Evolutionary conservation across 352 stramenopile species (phyloP), one percentile per base, ranked within the genome.

Genomic region (Saprolegnia parasitica): DNA sequence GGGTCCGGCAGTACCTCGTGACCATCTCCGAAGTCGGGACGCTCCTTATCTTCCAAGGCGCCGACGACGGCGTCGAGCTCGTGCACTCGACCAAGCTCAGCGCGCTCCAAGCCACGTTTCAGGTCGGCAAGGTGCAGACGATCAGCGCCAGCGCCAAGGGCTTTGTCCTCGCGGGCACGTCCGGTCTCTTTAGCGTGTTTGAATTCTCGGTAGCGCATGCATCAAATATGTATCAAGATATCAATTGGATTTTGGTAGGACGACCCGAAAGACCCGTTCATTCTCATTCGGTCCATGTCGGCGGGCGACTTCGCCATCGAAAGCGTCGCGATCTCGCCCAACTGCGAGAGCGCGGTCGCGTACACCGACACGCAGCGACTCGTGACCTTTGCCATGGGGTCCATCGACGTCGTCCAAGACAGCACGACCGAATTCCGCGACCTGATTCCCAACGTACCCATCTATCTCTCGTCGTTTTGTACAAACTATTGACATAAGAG

Each of bases 231-330:
- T 57, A 29, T 16, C 46, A 15, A 26, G 29, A 21, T 32, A 71
- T 26, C 16, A 23, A 54, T 5, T 60, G 20, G 11, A 39, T 67
- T 13, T 26, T 1, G 20, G 4, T 58, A 93, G 83, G 83, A 93
- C 42, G 85, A 93, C 23, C 71, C 74, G 0, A 93, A 90, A 67
- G 85, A 93, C 29, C 85, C 85, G 11, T 91, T 93, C 58, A 74
- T 81, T 32, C 88, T 93, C 50, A 82, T 93, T 24, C 81, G 83
- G 2, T 85, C 77, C 13, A 78, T 91, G 18, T 81, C 78, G 11
- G 83, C 90, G 4, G 84, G 80, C 4, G 85, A 91, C n/a, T 73
- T 90, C 21, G 78, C 85, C 0, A 89, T 93, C 45, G 85, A 91
- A 56, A 89, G 79, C 61, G 74, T 93, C 20, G 72, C 82, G 39